These are phyloP conservation scores for Sporothrix globosa DNA, from an alignment of 2,329 filamentous ascomycete genomes.

Conservation along the genomic window DNA sequence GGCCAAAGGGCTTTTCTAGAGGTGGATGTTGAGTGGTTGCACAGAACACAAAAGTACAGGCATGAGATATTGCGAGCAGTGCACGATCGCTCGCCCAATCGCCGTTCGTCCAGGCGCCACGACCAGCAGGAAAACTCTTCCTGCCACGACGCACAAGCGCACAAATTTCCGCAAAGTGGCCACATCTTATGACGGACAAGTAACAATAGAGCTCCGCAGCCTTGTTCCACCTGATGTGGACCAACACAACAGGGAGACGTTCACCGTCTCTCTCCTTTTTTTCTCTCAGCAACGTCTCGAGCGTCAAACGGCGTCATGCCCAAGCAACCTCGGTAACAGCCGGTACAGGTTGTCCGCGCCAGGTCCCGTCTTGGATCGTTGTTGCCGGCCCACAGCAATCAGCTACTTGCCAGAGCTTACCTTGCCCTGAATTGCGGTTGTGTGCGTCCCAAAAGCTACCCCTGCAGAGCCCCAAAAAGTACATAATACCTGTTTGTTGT, in stretches of 20 bases:
- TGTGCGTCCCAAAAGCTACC: constrained; percentile 15
- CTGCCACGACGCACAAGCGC: constrained; percentile 13
- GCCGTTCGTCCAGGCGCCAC: constrained; percentile 4
- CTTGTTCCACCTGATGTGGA: constrained; percentile 24
- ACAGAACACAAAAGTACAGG: not conserved
- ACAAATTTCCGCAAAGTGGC: not conserved
- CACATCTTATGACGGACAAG: not conserved
- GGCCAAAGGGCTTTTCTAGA: not conserved
- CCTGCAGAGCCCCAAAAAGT: not conserved
- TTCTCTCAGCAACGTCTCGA: not conserved
- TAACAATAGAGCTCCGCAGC: constrained; percentile 21
- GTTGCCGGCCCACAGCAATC: constrained; percentile 1
- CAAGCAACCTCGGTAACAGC: constrained; percentile 31
- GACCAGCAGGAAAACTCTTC: constrained; percentile 18
- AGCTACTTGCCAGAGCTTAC: constrained; percentile 8
- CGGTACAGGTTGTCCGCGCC: constrained; percentile 20
- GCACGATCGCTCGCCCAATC: constrained; percentile 17
- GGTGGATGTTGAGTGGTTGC: not conserved
- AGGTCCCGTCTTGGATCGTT: not conserved
- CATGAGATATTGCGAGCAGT: constrained; percentile 3
- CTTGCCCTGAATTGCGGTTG: not conserved
- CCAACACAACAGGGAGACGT: not conserved
- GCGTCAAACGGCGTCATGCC: not conserved
- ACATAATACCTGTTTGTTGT: not conserved
- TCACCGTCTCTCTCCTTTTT: not conserved